phyloP scores from a whole-genome alignment of 305 asterid species.

The Fraxinus xanthoxyloides region DNA sequence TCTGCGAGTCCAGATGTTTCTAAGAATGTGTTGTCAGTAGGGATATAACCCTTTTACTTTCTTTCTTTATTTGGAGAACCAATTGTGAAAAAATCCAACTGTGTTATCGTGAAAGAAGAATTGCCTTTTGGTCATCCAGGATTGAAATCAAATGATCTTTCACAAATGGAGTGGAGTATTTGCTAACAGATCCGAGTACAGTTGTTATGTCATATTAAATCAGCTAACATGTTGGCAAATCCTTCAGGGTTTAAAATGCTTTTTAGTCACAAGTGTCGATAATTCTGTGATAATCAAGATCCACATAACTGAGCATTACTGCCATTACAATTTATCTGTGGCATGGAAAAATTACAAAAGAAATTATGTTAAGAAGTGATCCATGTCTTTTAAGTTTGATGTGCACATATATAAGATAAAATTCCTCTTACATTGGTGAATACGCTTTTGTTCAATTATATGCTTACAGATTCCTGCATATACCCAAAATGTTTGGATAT shows the following conservation, averaged over 20 bases:
- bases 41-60: neutral
- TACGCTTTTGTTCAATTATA: neutral
- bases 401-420: neutral
- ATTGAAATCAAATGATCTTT: neutral
- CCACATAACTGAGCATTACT: neutral
- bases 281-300: neutral
- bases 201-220: neutral
- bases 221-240: neutral
- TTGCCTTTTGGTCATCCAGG: neutral
- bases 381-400: neutral
- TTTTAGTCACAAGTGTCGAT: neutral
- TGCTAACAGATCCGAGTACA: neutral
- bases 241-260: neutral
- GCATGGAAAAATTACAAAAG: neutral
- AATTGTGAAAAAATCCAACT: neutral
- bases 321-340: neutral
- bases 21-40: neutral
- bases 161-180: neutral
- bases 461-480: neutral
- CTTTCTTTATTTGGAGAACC: neutral
- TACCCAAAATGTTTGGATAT: constrained; percentile 1
- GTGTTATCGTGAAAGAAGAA: neutral
- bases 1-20: neutral
- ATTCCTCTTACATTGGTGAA: neutral
- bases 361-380: neutral